Evolutionary conservation across 768 basidiomycete species (phyloP).

Genomic region (Serpula lacrymans): DNA sequence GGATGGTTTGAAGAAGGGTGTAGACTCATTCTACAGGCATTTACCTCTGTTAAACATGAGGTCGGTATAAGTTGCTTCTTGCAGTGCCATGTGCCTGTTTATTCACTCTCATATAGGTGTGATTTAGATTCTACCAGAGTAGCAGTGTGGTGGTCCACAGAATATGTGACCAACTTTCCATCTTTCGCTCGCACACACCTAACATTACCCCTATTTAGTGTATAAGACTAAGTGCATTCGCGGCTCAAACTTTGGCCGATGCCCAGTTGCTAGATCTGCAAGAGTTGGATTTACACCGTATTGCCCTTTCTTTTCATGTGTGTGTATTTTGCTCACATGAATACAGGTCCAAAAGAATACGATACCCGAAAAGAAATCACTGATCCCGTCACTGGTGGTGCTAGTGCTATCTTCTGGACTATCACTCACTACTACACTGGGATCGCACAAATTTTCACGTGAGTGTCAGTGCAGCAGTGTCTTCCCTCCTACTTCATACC

Average conservation of each 20-base stretch:
- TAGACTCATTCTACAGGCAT: conserved; percentile 57
- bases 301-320: conserved; percentile 11
- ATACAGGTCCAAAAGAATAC: conserved; percentile 41
- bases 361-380: conserved; percentile 34
- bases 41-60: conserved; percentile 60
- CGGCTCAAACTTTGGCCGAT: conserved; percentile 48
- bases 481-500: neutral
- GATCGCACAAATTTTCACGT: conserved; percentile 49
- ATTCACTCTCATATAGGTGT: conserved; percentile 30
- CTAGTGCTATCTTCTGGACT: conserved; percentile 46
- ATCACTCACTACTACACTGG: conserved; percentile 45
- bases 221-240: conserved; percentile 50
- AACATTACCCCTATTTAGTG: conserved; percentile 27
- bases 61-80: conserved; percentile 18
- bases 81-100: neutral
- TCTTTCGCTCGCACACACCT: neutral
- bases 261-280: conserved; percentile 40
- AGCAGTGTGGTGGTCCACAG: conserved; percentile 58
- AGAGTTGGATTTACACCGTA: conserved; percentile 48
- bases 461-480: conserved; percentile 6
- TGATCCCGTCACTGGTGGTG: conserved; percentile 44
- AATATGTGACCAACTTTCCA: conserved; percentile 32
- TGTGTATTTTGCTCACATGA: neutral
- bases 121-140: conserved; percentile 49
- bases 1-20: conserved; percentile 46